phyloP scores from a whole-genome alignment of 1,139 yeast species.

The Citeromyces hawaiiensis region DNA sequence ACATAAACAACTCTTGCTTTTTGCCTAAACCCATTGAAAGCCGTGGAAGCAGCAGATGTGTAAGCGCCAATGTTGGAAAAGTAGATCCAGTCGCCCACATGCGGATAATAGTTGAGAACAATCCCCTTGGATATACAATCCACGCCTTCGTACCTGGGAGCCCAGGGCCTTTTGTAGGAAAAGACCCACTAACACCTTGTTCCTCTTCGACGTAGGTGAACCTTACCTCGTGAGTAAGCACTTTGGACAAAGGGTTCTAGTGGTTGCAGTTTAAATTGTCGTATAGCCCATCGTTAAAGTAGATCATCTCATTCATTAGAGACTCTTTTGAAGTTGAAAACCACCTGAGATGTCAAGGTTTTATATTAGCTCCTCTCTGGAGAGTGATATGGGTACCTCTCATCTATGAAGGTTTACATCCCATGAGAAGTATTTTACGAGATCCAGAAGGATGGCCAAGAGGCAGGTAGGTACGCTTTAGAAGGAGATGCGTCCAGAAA shows the following conservation, averaged over 20 bases:
- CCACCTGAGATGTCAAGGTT: no score
- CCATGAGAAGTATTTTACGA: no score
- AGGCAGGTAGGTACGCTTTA: not conserved
- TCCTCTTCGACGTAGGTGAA: conserved; percentile 24
- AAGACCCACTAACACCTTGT: conserved; percentile 10
- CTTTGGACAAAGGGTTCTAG: conserved; percentile 62
- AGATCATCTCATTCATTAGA: no score
- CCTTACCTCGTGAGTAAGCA: conserved; percentile 39
- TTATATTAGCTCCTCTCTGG: no score
- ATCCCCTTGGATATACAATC: conserved; percentile 61
- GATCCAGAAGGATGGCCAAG: not conserved
- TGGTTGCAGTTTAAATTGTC: conserved; percentile 95
- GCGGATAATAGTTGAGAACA: conserved; percentile 42
- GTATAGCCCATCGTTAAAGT: conserved; percentile 90
- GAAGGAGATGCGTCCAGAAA: not conserved
- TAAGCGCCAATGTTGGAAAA: conserved; percentile 88
- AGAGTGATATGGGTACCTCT: no score
- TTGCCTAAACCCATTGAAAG: conserved; percentile 75
- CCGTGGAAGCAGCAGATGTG: conserved; percentile 80
- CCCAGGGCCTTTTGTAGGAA: conserved; percentile 59
- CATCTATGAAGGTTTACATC: no score
- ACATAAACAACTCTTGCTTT: conserved; percentile 41
- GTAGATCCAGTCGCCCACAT: conserved; percentile 87
- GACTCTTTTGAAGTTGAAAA: no score
- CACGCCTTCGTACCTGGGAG: conserved; percentile 95